Base-by-base conservation (phyloP, 768 basidiomycete genomes). In the Mrakia gelida region DNA sequence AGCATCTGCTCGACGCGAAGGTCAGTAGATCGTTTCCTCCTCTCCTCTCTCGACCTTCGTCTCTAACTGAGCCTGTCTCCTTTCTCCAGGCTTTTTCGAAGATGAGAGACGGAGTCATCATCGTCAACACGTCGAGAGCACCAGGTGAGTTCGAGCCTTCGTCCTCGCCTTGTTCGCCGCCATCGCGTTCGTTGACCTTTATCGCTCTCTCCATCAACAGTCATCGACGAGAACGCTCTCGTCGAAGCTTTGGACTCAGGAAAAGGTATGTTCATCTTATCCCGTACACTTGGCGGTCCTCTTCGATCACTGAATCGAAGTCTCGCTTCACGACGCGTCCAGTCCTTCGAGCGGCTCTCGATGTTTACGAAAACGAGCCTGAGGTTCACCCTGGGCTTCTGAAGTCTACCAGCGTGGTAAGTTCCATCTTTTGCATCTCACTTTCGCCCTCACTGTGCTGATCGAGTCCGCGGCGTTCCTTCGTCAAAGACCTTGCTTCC, bases 51-150 rank as follows among this genome's bases (percentile, higher is more conserved):
- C 61, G 26, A 63, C 61, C 26, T 38, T 3, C 38, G 4, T 3
- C 38, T 38, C 7, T 2, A 6, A 13, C 30, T 32, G 30, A 63
- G 21, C 23, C 68, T 71, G n/a, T 71, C 6, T 41, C 26, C 10
- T 2, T 34, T n/a, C 38, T 3, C 21, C 32, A 41, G 45, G 68
- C 34, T 32, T 41, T 71, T 18, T 15, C 68, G 5, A 71, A 71
- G 68, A 71, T 71, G 68, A 2, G 32, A 3, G 38, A 71, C 38
- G 45, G 45, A 6, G 68, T 71, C 32, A 71, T 71, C 68, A 38
- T 71, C 68, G 68, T 71, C 68, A 71, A 71, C 68, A 71, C 68
- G 15, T 32, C 68, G 30, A 15, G 68, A 49, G 68, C 10, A n/a
- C 13, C 61, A 8, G 61, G 61, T 63, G 21, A 8, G n/a, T 63